Evolutionary conservation across 306 rosid species (phyloP).

Genomic region (Erythrophleum fordii): DNA sequence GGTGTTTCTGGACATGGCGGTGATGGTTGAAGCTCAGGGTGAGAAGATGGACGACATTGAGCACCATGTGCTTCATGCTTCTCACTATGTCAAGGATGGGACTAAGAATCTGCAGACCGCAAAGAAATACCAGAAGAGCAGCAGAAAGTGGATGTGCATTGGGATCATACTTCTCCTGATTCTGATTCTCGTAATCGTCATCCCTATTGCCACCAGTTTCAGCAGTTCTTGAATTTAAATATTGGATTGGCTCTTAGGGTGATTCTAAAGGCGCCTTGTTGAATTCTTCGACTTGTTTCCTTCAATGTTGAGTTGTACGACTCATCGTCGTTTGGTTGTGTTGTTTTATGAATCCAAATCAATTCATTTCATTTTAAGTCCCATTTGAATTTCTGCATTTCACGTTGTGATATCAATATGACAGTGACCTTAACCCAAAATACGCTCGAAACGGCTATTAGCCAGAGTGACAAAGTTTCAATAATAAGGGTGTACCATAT

Average conservation of each 20-base stretch:
- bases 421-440: too few relatives aligned
- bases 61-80: slow-evolving; percentile 81
- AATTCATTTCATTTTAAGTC: background rate
- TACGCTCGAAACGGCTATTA: too few relatives aligned
- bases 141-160: slow-evolving; percentile 80
- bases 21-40: slow-evolving; percentile 94
- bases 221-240: slow-evolving; percentile 46
- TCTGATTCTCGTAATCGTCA: slow-evolving; percentile 60
- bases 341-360: background rate
- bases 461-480: too few relatives aligned
- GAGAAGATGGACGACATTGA: slow-evolving; percentile 95
- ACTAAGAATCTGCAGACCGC: slow-evolving; percentile 66
- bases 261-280: background rate
- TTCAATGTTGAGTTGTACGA: background rate
- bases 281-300: background rate
- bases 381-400: background rate
- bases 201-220: slow-evolving; percentile 70
- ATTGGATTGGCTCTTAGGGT: background rate
- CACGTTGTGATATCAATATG: background rate
- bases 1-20: slow-evolving; percentile 93
- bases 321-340: slow-evolving; percentile 14
- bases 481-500: too few relatives aligned
- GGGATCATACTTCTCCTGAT: slow-evolving; percentile 63
- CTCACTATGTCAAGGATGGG: slow-evolving; percentile 79
- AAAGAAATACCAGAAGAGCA: slow-evolving; percentile 58